Evolutionary conservation across 1,284 basidiomycete species (phyloP).

Genomic region (Ustilago xerochloae): DNA sequence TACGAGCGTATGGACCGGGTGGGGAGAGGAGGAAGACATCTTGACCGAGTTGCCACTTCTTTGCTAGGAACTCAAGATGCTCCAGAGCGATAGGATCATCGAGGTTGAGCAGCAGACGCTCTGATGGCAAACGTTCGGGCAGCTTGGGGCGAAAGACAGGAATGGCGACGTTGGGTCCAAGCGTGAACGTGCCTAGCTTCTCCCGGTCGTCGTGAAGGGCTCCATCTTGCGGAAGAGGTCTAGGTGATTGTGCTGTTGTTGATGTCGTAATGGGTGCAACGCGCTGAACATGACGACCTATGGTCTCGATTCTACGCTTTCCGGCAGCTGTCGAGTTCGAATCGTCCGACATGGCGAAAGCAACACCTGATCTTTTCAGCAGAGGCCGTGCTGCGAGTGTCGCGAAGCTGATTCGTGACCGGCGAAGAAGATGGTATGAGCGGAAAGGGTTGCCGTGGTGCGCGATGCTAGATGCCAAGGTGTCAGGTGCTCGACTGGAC

Average conservation of each 20-base stretch:
- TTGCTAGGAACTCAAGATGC: constrained; percentile 65
- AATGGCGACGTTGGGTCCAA: constrained; percentile 63
- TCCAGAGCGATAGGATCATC: constrained; percentile 63
- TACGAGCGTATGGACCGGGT: constrained; percentile 68
- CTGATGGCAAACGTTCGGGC: constrained; percentile 53
- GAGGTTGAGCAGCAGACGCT: constrained; percentile 60
- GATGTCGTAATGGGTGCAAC: constrained; percentile 36
- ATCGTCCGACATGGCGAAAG: constrained; percentile 27
- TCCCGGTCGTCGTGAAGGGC: constrained; percentile 33
- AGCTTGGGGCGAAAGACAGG: constrained; percentile 60
- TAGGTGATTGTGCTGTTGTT: constrained; percentile 13
- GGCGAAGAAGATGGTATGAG: background rate
- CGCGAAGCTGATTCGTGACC: background rate
- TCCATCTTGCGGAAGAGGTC: constrained; percentile 10
- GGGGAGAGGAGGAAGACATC: constrained; percentile 66
- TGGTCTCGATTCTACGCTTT: constrained; percentile 36
- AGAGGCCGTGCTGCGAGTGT: background rate
- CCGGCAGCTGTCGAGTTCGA: constrained; percentile 23
- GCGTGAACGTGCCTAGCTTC: constrained; percentile 57
- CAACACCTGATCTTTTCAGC: background rate
- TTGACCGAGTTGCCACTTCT: constrained; percentile 66
- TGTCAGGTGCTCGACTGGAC: constrained; percentile 12
- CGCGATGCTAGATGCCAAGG: background rate
- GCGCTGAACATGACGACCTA: constrained; percentile 40
- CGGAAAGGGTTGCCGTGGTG: background rate